phyloP scores from a whole-genome alignment of 23 red algal genomes.

The Gracilaria caudata region DNA sequence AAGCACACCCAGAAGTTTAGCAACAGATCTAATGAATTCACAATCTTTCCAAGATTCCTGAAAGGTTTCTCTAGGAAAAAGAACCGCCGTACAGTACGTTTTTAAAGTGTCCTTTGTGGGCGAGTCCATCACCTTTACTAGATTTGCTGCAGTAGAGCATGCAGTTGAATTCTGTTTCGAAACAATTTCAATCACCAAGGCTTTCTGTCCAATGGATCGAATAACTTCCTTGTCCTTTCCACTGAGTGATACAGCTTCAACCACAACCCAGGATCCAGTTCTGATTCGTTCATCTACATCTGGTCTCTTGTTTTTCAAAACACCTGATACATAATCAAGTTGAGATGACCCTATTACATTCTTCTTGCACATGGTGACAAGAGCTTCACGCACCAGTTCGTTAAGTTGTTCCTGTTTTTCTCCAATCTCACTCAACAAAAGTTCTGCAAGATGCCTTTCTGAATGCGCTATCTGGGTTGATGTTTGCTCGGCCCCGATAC shows the following conservation, averaged over 20 bases:
- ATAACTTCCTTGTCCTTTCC: conserved; percentile 19
- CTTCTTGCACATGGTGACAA: neutral
- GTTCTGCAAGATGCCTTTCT: neutral
- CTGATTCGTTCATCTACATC: neutral
- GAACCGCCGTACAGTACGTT: neutral
- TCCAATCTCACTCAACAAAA: neutral
- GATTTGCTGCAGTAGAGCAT: conserved; percentile 11
- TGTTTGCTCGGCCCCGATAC: neutral
- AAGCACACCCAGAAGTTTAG: conserved; percentile 25
- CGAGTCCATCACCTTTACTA: neutral
- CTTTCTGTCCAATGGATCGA: conserved; percentile 1
- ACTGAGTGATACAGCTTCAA: conserved; percentile 17
- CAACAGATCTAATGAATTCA: neutral
- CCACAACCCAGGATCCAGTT: conserved; percentile 32
- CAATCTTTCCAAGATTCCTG: conserved; percentile 1
- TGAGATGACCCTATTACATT: neutral
- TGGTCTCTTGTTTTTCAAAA: too few species aligned
- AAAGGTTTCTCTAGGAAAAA: neutral
- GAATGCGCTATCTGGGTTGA: neutral
- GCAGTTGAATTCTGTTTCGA: conserved; percentile 15
- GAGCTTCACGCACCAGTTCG: conserved; percentile 2
- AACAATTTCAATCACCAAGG: conserved; percentile 17
- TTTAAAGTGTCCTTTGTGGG: neutral
- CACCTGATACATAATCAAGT: neutral
- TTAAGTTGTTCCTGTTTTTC: neutral